Base-by-base conservation (phyloP, 2,329 filamentous ascomycete species). In the Pseudogymnoascus sp. region DNA sequence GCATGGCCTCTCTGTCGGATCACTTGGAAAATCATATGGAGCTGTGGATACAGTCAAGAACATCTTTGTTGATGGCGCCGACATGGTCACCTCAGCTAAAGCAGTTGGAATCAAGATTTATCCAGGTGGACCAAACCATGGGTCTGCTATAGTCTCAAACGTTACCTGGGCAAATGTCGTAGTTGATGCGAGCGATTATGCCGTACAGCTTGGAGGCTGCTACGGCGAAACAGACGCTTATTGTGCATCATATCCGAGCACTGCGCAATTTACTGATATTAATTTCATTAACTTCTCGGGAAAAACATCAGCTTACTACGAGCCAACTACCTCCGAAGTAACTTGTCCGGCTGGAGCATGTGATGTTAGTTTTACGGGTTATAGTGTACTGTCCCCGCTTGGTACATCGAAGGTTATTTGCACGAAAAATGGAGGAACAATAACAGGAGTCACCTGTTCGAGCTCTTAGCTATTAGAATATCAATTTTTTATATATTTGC, bases 1-100 rank as follows among this genome's bases (percentile, higher is more conserved):
- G 6, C 79, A 80, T 59, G 78, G 79, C 8, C 67, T 81, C 6
- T 79, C 77, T 1, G 77, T 81, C 5, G 79, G 79, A 3, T 79
- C 76, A 1, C 70, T 81, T 4, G 79, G 78, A 0, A 75, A 75
- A 40, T 68, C 68, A 5, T 69, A 68, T 5, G 14, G 37, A 39
- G 37, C 37, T 39, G 69, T 71, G 18, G 78, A 80, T 64, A 72
- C 71, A 0, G 79, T 81, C 12, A 67, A 73, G 60, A 78, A 81
- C 62, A 67, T 80, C 31, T 75, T 76, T 37, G 76, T 79, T 18
- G 70, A 70, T 10, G 72, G 74, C 8, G 76, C 75, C 1, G 74
- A 66, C 6, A 78, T 80, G 77, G 69, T 76, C 29, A 69, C 72
- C 18, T 77, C 74, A 1, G 75, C 74, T 31, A 80, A 80, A 65